These are phyloP conservation scores for Dothidotthia symphoricarpi DNA, from an alignment of 2,329 filamentous ascomycete genomes.

Conservation along the genomic window DNA sequence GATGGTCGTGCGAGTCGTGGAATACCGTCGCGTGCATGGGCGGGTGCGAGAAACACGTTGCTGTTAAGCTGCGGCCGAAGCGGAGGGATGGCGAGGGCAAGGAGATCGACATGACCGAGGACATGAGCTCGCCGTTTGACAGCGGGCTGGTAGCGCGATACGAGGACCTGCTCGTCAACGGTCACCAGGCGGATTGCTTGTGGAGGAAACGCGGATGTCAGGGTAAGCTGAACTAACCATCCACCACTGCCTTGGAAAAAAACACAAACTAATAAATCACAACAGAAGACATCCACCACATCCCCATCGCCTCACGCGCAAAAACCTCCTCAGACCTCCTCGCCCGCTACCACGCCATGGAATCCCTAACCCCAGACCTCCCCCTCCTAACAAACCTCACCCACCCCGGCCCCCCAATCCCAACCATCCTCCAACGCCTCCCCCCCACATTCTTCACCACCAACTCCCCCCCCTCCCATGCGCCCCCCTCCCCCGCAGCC, in stretches of 20 bases:
- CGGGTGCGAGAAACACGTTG: conserved; percentile 78
- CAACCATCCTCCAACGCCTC: conserved; percentile 26
- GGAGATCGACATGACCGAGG: conserved; percentile 53
- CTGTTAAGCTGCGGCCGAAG: conserved; percentile 67
- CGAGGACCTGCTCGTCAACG: conserved; percentile 66
- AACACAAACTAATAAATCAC: conserved; percentile 17
- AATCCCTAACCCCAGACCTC: conserved; percentile 33
- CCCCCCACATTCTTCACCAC: conserved; percentile 24
- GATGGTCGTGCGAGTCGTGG: conserved; percentile 73
- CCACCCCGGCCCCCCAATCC: conserved; percentile 30
- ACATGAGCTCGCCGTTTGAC: conserved; percentile 50
- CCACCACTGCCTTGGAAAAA: no score
- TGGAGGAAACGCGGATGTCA: conserved; percentile 90
- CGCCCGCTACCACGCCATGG: conserved; percentile 42
- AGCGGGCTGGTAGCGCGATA: conserved; percentile 75
- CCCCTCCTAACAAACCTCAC: conserved; percentile 35
- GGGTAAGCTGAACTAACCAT: conserved; percentile 50
- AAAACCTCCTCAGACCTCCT: conserved; percentile 41
- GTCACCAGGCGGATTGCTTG: conserved; percentile 77
- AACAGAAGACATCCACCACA: conserved; percentile 62
- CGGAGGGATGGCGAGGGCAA: conserved; percentile 46
- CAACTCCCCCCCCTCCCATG: conserved; percentile 15
- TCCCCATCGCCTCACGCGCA: conserved; percentile 46
- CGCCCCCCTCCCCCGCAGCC: conserved; percentile 22
- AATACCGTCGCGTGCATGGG: conserved; percentile 80